These are phyloP conservation scores for Steccherinum ochraceum DNA, from an alignment of 768 basidiomycete species.

Conservation along the genomic window DNA sequence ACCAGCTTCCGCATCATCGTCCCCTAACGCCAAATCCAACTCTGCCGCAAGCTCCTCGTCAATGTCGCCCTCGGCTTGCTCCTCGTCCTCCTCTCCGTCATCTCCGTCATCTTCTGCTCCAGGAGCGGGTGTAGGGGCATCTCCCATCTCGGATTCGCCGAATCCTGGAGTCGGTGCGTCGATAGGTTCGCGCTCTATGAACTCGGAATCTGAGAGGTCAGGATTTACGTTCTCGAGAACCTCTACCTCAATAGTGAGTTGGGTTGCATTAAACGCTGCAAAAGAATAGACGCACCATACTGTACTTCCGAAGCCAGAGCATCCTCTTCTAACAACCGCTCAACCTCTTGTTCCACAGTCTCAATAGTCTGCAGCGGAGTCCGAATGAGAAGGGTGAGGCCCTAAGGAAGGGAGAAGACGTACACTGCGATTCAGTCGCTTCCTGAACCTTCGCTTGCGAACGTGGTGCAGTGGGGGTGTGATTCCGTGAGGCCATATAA, in stretches of 20 bases:
- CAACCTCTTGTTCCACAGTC: constrained; percentile 90
- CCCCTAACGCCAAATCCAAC: constrained; percentile 76
- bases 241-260: too few relatives aligned
- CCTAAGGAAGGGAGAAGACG: constrained; percentile 17
- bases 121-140: constrained; percentile 42
- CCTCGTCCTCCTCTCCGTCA: constrained; percentile 51
- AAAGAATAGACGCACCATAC: constrained; percentile 74
- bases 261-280: too few relatives aligned
- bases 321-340: constrained; percentile 78
- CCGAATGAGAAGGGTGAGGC: too few relatives aligned
- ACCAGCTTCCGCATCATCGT: constrained; percentile 44
- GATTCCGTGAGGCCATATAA: constrained; percentile 95
- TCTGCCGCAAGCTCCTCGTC: constrained; percentile 88
- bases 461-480: constrained; percentile 90
- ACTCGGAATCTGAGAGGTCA: constrained; percentile 85
- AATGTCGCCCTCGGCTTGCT: constrained; percentile 71
- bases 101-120: constrained; percentile 50
- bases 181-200: constrained; percentile 61
- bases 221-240: constrained; percentile 88
- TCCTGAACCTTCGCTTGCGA: constrained; percentile 88
- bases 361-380: constrained; percentile 99
- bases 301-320: constrained; percentile 66
- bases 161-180: constrained; percentile 70
- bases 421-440: constrained; percentile 78
- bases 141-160: constrained; percentile 57